Percentiles rank a stretch among this genome's conserved stretches.
These are phyloP conservation scores for Botrytis aclada DNA, from an alignment of 2,329 filamentous ascomycete species.

Conservation along the genomic window DNA sequence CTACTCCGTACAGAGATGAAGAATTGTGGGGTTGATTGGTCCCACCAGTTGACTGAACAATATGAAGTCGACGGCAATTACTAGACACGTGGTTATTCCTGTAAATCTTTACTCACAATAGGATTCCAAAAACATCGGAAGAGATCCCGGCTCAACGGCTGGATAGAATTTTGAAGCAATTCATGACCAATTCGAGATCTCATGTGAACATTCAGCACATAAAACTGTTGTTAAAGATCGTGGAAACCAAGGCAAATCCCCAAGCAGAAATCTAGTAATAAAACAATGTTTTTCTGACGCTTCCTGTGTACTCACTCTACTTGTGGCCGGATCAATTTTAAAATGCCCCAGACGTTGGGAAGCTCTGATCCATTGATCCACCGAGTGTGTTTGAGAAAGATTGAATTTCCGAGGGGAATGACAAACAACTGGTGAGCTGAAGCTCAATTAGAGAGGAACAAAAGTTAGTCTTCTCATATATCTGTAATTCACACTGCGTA, in stretches of 20 bases:
- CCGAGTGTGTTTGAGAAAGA: neutral
- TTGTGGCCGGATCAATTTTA: neutral
- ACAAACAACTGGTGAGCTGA: neutral
- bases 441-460: neutral
- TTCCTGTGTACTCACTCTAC: neutral
- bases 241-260: neutral
- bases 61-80: neutral
- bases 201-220: neutral
- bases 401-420: neutral
- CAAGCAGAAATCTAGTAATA: neutral
- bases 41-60: neutral
- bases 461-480: neutral
- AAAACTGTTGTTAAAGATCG: too few species aligned
- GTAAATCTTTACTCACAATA: neutral
- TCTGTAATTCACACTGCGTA: neutral
- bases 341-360: neutral
- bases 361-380: neutral
- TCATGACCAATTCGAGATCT: neutral
- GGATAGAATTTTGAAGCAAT: neutral
- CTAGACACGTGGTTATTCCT: neutral
- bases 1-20: neutral
- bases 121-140: neutral
- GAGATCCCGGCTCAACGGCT: neutral
- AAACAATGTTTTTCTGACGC: neutral
- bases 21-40: neutral